These are phyloP conservation scores for Coix lacrymajobi DNA, from an alignment of 176 grass and related monocot species.

Conservation along the genomic window DNA sequence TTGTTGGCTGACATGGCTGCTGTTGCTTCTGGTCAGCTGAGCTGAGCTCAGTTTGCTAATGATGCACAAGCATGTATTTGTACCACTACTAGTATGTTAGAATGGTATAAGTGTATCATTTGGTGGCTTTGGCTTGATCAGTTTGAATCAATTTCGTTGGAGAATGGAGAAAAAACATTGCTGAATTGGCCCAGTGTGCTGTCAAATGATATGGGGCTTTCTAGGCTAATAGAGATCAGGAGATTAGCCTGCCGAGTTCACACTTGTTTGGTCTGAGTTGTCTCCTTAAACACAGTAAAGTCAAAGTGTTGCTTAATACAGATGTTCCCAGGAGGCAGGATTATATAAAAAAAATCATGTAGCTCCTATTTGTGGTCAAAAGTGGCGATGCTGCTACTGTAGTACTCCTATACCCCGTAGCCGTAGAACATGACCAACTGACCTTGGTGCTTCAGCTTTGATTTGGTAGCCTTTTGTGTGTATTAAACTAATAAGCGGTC, in stretches of 20 bases:
- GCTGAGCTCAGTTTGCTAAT: neutral
- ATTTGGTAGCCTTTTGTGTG: constrained; percentile 27
- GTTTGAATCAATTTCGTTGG: constrained; percentile 35
- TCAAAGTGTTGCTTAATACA: neutral
- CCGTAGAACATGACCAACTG: constrained; percentile 23
- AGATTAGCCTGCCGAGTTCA: constrained; percentile 5
- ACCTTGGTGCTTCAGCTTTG: neutral
- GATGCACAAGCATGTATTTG: constrained; percentile 23
- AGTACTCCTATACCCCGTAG: neutral
- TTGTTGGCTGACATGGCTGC: constrained; percentile 53
- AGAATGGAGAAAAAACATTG: constrained; percentile 35
- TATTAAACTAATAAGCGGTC: constrained; percentile 17
- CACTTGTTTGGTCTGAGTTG: neutral
- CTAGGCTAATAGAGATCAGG: constrained; percentile 30
- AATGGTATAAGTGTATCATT: constrained; percentile 43
- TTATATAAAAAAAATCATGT: neutral
- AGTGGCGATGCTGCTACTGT: neutral
- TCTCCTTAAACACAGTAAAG: neutral
- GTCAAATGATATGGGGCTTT: constrained; percentile 18
- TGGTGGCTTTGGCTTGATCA: constrained; percentile 25
- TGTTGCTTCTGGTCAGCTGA: neutral
- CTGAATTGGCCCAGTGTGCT: constrained; percentile 33
- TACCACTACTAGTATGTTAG: constrained; percentile 44
- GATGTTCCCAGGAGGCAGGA: neutral
- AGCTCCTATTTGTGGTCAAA: neutral